phyloP scores from a whole-genome alignment of 768 basidiomycete genomes.

The Boletus eberwhitei region DNA sequence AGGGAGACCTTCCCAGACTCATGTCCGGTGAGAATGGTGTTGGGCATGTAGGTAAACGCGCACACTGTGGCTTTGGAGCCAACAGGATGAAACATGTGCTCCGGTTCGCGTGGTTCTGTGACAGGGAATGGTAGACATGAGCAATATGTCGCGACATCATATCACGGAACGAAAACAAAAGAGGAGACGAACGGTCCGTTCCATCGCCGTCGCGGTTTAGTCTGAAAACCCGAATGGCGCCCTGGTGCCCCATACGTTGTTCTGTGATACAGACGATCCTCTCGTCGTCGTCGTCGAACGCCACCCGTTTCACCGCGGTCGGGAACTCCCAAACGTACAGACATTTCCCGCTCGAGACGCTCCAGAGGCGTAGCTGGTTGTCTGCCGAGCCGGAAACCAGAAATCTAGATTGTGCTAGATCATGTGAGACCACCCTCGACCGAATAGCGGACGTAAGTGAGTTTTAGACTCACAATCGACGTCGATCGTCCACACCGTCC shows the following conservation, averaged over 20 bases:
- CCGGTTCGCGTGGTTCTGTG: conserved; percentile 73
- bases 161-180: neutral
- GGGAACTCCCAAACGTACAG: conserved; percentile 97
- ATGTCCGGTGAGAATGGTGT: conserved; percentile 88
- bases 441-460: neutral
- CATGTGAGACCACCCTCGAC: neutral
- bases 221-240: conserved; percentile 86
- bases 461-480: conserved; percentile 73
- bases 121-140: neutral
- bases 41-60: conserved; percentile 77
- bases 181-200: conserved; percentile 61
- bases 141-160: neutral
- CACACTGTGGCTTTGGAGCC: conserved; percentile 98
- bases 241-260: conserved; percentile 92
- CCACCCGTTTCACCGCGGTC: conserved; percentile 94
- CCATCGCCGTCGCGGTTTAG: conserved; percentile 84
- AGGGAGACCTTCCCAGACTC: conserved; percentile 94
- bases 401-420: conserved; percentile 73
- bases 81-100: conserved; percentile 77
- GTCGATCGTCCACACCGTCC: conserved; percentile 94
- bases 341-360: conserved; percentile 85
- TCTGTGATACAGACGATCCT: conserved; percentile 92
- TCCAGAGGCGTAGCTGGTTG: conserved; percentile 90
- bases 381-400: conserved; percentile 93
- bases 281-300: conserved; percentile 82